Percentiles rank a stretch among this genome's conserved stretches.
Evolutionary conservation across 2,329 filamentous ascomycete species (phyloP).

Genomic region (Colletotrichum simmondsii): DNA sequence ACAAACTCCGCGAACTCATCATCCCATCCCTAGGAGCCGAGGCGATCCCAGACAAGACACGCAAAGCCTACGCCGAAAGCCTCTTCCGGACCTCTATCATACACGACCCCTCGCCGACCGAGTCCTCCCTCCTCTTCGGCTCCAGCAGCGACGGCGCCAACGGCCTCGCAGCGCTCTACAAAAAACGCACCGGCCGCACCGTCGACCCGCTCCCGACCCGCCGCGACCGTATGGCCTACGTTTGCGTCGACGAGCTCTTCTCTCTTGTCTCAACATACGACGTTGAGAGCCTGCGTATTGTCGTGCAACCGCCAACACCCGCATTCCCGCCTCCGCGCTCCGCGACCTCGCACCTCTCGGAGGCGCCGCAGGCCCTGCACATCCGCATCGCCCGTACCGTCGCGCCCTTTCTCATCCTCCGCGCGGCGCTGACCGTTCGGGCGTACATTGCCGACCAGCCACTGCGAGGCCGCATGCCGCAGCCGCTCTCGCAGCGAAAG

Average conservation of each 20-base stretch:
- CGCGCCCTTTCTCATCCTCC: conserved; percentile 84
- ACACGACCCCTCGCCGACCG: conserved; percentile 68
- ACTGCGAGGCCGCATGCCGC: conserved; percentile 87
- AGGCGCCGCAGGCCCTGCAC: conserved; percentile 49
- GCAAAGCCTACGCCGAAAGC: conserved; percentile 76
- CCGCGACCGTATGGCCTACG: conserved; percentile 80
- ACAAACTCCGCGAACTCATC: conserved; percentile 75
- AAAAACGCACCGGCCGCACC: conserved; percentile 77
- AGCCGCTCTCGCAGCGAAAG: conserved; percentile 81
- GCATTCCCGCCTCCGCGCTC: conserved; percentile 44
- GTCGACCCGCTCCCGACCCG: conserved; percentile 72
- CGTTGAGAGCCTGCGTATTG: conserved; percentile 49
- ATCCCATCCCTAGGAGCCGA: conserved; percentile 77
- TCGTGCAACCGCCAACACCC: conserved; percentile 57
- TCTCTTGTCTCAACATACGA: conserved; percentile 69
- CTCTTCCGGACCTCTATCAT: conserved; percentile 87
- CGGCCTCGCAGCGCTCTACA: conserved; percentile 72
- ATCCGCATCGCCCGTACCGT: conserved; percentile 78
- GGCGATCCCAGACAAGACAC: conserved; percentile 72
- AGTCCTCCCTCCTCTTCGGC: conserved; percentile 65
- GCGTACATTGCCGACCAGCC: conserved; percentile 93
- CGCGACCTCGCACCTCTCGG: conserved; percentile 35
- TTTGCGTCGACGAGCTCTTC: conserved; percentile 84
- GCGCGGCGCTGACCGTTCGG: conserved; percentile 83
- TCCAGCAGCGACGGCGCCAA: conserved; percentile 49